Evolutionary conservation across 2,329 filamentous ascomycete genomes (phyloP).

Genomic region (Aulographum hederae): DNA sequence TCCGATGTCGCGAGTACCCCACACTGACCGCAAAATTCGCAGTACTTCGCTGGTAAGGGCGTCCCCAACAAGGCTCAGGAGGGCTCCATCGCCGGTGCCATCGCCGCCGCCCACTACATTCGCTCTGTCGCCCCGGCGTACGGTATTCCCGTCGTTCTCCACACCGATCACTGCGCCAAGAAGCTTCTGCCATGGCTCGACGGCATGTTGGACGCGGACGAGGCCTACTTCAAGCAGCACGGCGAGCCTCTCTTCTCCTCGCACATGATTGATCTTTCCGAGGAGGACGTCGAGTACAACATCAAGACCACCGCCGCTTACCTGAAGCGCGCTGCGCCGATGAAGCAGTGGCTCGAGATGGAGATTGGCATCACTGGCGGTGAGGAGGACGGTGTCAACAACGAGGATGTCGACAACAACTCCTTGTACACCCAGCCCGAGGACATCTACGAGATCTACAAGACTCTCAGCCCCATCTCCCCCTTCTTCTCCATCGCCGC

Average conservation of each 20-base stretch:
- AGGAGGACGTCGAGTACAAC: constrained; percentile 78
- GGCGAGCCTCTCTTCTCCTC: constrained; percentile 86
- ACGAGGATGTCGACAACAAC: constrained; percentile 93
- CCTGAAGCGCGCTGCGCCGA: constrained; percentile 80
- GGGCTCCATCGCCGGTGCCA: constrained; percentile 71
- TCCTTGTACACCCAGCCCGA: constrained; percentile 89
- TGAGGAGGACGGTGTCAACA: constrained; percentile 97
- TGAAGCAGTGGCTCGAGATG: constrained; percentile 99
- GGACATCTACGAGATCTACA: constrained; percentile 85
- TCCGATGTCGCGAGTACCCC: no score
- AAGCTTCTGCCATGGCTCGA: constrained; percentile 79
- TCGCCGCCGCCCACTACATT: constrained; percentile 58
- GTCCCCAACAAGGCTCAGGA: constrained; percentile 68
- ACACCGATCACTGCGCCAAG: constrained; percentile 99
- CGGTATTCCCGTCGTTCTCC: constrained; percentile 47
- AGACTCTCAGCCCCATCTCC: constrained; percentile 67
- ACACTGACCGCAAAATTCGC: no score
- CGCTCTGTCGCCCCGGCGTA: constrained; percentile 42
- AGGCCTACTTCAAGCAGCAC: constrained; percentile 84
- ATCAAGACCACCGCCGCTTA: constrained; percentile 83
- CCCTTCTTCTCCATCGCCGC: constrained; percentile 95
- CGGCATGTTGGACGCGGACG: constrained; percentile 85
- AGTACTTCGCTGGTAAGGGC: constrained; percentile 28
- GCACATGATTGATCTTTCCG: constrained; percentile 86
- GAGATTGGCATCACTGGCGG: constrained; percentile 90